Conservation (phyloP, 192 early-diverging fungal species). For the Glomus cerebriforme region DNA sequence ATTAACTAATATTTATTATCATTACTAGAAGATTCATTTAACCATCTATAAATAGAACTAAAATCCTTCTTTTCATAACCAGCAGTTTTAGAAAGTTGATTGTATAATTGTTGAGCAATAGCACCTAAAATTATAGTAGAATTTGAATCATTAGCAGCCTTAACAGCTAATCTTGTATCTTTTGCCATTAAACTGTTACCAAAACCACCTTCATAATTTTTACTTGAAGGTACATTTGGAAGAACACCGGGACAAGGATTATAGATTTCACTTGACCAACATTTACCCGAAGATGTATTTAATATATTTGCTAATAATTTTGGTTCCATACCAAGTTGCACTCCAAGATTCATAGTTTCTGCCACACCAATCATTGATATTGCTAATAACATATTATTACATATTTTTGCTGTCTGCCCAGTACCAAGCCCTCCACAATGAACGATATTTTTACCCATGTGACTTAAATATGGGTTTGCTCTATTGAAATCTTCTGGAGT, state of each 20-base stretch:
- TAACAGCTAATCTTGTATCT: slow-evolving; percentile 87
- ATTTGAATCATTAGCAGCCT: slow-evolving; percentile 75
- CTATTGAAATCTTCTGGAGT: slow-evolving; percentile 57
- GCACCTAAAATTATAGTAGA: slow-evolving; percentile 74
- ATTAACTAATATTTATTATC: too few relatives aligned
- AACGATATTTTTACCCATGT: slow-evolving; percentile 91
- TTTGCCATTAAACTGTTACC: slow-evolving; percentile 88
- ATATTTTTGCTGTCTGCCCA: slow-evolving; percentile 94
- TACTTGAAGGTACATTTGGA: slow-evolving; percentile 73
- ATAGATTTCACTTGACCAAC: slow-evolving; percentile 92
- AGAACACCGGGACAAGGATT: slow-evolving; percentile 88
- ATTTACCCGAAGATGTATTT: slow-evolving; percentile 87
- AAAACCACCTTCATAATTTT: slow-evolving; percentile 89
- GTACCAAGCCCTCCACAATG: slow-evolving; percentile 82
- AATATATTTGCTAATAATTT: slow-evolving; percentile 80
- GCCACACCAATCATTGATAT: slow-evolving; percentile 91
- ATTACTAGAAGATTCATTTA: slow-evolving; percentile 21
- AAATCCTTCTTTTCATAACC: slow-evolving; percentile 83
- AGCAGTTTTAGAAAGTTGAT: slow-evolving; percentile 64
- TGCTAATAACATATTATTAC: slow-evolving; percentile 96
- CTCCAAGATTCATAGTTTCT: slow-evolving; percentile 92
- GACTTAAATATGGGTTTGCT: slow-evolving; percentile 59
- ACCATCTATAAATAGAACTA: slow-evolving; percentile 68
- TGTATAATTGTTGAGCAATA: slow-evolving; percentile 81
- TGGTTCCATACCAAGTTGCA: slow-evolving; percentile 86